Evolutionary conservation across 495 filamentous ascomycete genomes (phyloP), one percentile per base, ranked within the genome.

Genomic region (Podospora fimiseda): DNA sequence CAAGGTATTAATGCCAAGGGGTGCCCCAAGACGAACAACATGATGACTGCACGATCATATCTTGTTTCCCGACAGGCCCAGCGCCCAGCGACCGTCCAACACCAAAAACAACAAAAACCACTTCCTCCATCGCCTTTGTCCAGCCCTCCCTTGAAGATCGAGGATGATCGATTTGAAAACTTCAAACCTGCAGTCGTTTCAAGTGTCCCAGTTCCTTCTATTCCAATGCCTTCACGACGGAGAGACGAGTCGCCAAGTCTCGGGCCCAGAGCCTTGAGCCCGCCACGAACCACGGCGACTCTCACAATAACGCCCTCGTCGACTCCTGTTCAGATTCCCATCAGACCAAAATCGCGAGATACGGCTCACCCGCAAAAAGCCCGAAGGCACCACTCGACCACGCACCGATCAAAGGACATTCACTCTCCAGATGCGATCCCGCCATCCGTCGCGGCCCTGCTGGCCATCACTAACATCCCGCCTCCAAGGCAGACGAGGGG

Each of bases 391-490:
- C 53, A 55, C 41, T 41, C 50, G 14, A 37, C 53, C 13, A 19
- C 50, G 36, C 58, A 53, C 38, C 68, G 68, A 22, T 51, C 64
- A 6, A 60, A 60, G 42, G 65, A 71, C 45, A 61, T 65, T 6
- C 75, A 78, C 60, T 72, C 73, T 3, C 73, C 72, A 16, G 74
- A 78, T 60, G 64, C 71, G 11, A 70, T 83, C 42, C 77, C 81
- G 22, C 73, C 81, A 9, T 80, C 80, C 0, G 77, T 82, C 42
- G 81, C 80, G 0, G 79, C 78, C 3, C 68, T 84, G 47, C 73
- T 84, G 4, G 81, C 80, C 37, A 63, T 80, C 48, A 84, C 81
- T 46, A 74, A 68, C 52, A 84, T 84, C 52, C 81, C 80, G 2
- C 73, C 70, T 2, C 77, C 70, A 16, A 74, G 44, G 48, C 52